Evolutionary conservation across 257 asterid species (phyloP), one percentile per base, ranked within the genome.

Genomic region (Eustoma russellianum): DNA sequence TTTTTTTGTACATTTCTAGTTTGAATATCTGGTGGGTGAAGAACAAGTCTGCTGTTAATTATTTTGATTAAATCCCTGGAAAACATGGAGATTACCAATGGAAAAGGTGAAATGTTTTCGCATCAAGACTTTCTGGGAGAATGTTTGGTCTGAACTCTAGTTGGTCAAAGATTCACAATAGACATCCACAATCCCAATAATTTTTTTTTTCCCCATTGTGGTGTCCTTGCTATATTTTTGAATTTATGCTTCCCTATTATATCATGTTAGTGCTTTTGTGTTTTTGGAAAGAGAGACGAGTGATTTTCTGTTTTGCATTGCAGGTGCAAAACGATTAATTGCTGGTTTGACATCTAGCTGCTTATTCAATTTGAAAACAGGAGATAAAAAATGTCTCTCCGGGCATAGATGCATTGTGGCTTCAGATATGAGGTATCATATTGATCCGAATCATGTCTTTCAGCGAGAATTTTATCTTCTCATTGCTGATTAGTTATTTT

Each of bases 401-500:
- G 44, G 53, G 49, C 59, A 38, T 71, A 57, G 66, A 73, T 75
- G 80, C 74, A 38, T 59, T 66, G 63, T 46, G 63, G 64, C 55
- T 72, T 45, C 63, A 65, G 78, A 67, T 63, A 85, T 80, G 94
- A 83, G 95, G 93, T 86, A 78, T 41, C 34, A 13, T 60, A 14
- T 43, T 10, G 7, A 28, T 50, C 11, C 5, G 12, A 24, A 24
- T 24, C 30, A 4, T 24, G 30, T 24, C 30, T 24, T 2, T 24
- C 30, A 4, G 30, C 3, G 3, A 24, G 55, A 0, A 17, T n/a
- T 59, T 5, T 4, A 14, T 51, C 14, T 19, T 9, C 50, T 15
- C 13, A 40, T 17, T 49, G 15, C 8, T 16, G 0, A 13, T 45
- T 33, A 43, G 41, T 33, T n/a, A 28, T 17, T 19, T 50, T 12